Evolutionary conservation across 768 basidiomycete species (phyloP), one percentile per base, ranked within the genome.

Genomic region (Stropharia rugosoannulata): DNA sequence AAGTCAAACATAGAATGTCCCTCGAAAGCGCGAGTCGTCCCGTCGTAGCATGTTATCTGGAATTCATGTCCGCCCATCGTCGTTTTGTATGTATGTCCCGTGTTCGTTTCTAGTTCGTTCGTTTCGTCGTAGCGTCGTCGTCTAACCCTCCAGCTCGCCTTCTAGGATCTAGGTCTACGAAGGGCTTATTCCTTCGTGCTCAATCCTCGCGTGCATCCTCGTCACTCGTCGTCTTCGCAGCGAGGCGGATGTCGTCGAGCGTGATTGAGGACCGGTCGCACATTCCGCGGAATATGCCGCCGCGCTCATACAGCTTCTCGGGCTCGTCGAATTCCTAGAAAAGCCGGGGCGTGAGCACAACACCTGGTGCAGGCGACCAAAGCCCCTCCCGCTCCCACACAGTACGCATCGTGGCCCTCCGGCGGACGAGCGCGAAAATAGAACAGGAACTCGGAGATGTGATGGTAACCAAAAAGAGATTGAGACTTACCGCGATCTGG

Each of bases 251-350:
- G 67, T 95, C 93, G 37, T 87, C 83, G 10, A 87, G 66, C 13
- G 83, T 77, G 59, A 95, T 90, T 32, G 81, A 81, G n/a, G 89
- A 90, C 55, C 84, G 84, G 27, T 91, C 86, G 64, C 92, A 94
- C 92, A 96, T 95, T 45, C 84, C 82, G 38, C 84, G 80, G 76
- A 95, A 95, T 60, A 92, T 86, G 1, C 90, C 85, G 49, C 80
- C 75, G 3, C 68, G 73, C 46, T 77, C 62, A 70, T 83, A 93
- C 15, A 95, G 70, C 41, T 77, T 80, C 22, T 77, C 71, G 0
- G 94, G 93, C 2, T 89, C 87, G 67, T 93, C 93, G 64, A 90
- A 90, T 79, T 95, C 93, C 78, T 86, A 36, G 49, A 43, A 45
- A 39, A 42, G 16, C 44, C 5, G 32, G 37, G 19, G 29, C 9